Base-by-base conservation (phyloP, 78 protist genomes). In the Chrysochromulina parva region DNA sequence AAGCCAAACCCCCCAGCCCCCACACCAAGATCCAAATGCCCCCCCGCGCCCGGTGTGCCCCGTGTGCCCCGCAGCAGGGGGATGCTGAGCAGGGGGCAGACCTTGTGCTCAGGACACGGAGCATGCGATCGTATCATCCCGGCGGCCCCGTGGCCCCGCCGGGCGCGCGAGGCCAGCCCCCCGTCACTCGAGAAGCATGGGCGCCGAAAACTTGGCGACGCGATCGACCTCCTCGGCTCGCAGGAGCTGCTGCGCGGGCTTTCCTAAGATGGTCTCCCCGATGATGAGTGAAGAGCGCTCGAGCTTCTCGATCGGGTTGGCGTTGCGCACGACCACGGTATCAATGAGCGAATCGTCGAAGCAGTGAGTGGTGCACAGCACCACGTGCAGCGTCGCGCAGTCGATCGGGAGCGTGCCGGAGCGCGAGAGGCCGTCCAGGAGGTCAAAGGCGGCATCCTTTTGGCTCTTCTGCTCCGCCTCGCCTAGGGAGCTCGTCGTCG, bases 391-490 rank as follows among this genome's bases (percentile, higher is more conserved):
- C 20, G 88, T 62, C 13, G 73, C 26, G 48, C 10, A 19, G 26
- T 9, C 14, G 71, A 65, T 9, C 13, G 62, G 76, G 14, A 65
- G 76, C 48, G 69, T 28, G 26, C 91, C 91, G 48, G 91, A 90
- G 20, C 87, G 73, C 55, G 92, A 57, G 19, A 90, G 92, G 24
- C 88, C 92, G 60, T 90, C 92, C n/a, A 90, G 88, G 47, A 90
- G 58, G 55, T 90, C 92, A n/a, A 90, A 80, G 3, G 92, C 88
- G 53, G 5, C 17, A 26, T 84, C 20, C 60, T 54, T 84, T 17
- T 84, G 62, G 54, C 17, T 3, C 48, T 54, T 48, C 38, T 50
- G 73, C 7, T 48, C 59, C 4, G 7, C 88, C 52, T 7, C 47
- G 57, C 17, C n/a, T 11, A 78, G 85, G 17, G 48, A 3, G 28